Evolutionary conservation across 345 rosid species (phyloP).

Genomic region (Ceriops zippeliana): DNA sequence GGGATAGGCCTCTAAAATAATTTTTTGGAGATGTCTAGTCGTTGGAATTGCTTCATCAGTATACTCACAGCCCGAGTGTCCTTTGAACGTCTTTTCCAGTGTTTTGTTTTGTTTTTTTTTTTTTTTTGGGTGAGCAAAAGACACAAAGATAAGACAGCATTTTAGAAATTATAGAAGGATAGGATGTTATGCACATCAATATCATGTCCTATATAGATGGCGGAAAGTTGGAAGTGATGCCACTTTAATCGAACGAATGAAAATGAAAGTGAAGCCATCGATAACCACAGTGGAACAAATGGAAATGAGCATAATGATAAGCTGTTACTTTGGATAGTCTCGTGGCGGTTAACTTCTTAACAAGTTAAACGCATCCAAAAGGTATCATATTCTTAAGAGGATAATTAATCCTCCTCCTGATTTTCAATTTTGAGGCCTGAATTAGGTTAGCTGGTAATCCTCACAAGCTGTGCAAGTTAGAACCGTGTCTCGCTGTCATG

Average conservation of each 20-base stretch:
- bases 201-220: background rate
- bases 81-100: too few species aligned
- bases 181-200: background rate
- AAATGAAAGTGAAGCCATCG: background rate
- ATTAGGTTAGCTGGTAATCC: too few species aligned
- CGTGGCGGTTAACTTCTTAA: too few species aligned
- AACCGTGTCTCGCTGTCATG: background rate
- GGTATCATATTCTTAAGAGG: too few species aligned
- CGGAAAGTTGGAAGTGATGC: conserved; percentile 13
- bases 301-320: background rate
- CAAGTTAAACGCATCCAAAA: too few species aligned
- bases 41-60: background rate
- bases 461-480: too few species aligned
- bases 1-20: background rate
- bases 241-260: conserved; percentile 1
- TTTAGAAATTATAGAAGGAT: background rate
- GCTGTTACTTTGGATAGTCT: background rate
- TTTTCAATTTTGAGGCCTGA: too few species aligned
- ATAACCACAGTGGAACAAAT: background rate
- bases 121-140: background rate
- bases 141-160: background rate
- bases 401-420: too few species aligned
- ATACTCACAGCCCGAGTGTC: too few species aligned
- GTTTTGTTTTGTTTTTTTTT: too few species aligned
- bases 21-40: conserved; percentile 1